These are phyloP conservation scores for Acer campestre DNA, from an alignment of 345 rosid genomes.

Conservation along the genomic window DNA sequence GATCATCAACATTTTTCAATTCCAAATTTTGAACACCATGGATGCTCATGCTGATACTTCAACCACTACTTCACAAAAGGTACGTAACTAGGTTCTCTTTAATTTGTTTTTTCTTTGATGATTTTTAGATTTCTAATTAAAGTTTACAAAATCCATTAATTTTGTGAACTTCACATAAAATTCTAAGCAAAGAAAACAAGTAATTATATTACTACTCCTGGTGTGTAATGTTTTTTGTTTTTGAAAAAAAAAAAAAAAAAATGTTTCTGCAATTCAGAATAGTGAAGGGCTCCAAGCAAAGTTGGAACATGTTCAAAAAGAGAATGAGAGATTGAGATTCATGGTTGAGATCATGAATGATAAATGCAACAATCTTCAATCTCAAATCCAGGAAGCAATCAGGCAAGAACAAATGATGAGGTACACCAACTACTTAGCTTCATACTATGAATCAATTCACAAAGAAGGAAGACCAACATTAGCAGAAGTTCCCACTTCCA, in stretches of 20 bases:
- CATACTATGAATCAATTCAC: conserved; percentile 11
- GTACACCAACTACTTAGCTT: not conserved
- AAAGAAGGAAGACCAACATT: conserved; percentile 21
- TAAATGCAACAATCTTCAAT: conserved; percentile 34
- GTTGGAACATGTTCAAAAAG: conserved; percentile 35
- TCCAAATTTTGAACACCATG: conserved; percentile 2
- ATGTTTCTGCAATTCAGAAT: conserved; percentile 18
- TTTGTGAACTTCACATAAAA: no score
- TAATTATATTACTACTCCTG: no score
- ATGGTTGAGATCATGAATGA: conserved; percentile 40
- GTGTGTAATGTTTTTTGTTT: no score
- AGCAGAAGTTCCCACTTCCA: conserved; percentile 16
- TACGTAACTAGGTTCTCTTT: no score
- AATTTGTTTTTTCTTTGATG: no score
- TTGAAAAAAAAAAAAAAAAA: no score
- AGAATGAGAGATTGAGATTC: conserved; percentile 40
- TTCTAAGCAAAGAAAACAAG: no score
- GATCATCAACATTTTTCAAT: no score
- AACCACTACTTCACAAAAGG: no score
- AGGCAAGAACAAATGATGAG: not conserved
- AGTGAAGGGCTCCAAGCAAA: conserved; percentile 28
- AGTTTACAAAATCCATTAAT: no score
- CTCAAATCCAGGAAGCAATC: conserved; percentile 22
- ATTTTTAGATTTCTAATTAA: no score
- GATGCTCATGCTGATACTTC: not conserved